Evolutionary conservation across 495 filamentous ascomycete genomes (phyloP).

Genomic region (Cladorrhinum samala): DNA sequence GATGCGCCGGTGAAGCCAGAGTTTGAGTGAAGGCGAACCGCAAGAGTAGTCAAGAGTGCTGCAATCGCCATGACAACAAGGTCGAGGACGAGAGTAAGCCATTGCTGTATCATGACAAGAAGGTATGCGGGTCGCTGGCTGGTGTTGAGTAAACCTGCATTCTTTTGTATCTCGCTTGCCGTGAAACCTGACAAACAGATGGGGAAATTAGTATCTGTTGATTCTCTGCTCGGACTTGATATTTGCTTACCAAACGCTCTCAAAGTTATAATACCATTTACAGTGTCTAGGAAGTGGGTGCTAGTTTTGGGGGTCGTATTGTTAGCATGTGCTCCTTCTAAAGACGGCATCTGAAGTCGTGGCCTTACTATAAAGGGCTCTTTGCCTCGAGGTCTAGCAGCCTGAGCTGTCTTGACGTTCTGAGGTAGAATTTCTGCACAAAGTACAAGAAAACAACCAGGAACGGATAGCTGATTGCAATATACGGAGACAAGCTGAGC

Average conservation of each 20-base stretch:
- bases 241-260: constrained; percentile 37
- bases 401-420: constrained; percentile 50
- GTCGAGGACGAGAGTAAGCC: constrained; percentile 42
- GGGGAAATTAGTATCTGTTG: constrained; percentile 43
- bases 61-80: constrained; percentile 34
- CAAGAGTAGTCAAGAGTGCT: constrained; percentile 30
- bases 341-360: too few relatives aligned
- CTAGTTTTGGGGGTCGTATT: too few relatives aligned
- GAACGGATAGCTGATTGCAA: too few relatives aligned
- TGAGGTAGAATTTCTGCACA: constrained; percentile 48
- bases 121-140: constrained; percentile 38
- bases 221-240: constrained; percentile 38
- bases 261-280: constrained; percentile 38
- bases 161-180: too few relatives aligned
- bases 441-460: constrained; percentile 31
- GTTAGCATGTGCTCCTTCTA: too few relatives aligned
- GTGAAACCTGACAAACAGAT: too few relatives aligned
- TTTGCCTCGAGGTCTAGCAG: constrained; percentile 44
- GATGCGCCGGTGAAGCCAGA: not conserved
- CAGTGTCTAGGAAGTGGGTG: constrained; percentile 33
- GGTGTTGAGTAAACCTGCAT: too few relatives aligned
- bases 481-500: too few relatives aligned
- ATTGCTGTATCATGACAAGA: constrained; percentile 41
- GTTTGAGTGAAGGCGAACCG: constrained; percentile 19
- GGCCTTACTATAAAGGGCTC: constrained; percentile 27